phyloP scores from a whole-genome alignment of 2,329 filamentous ascomycete genomes.

The Blastomyces percursus region DNA sequence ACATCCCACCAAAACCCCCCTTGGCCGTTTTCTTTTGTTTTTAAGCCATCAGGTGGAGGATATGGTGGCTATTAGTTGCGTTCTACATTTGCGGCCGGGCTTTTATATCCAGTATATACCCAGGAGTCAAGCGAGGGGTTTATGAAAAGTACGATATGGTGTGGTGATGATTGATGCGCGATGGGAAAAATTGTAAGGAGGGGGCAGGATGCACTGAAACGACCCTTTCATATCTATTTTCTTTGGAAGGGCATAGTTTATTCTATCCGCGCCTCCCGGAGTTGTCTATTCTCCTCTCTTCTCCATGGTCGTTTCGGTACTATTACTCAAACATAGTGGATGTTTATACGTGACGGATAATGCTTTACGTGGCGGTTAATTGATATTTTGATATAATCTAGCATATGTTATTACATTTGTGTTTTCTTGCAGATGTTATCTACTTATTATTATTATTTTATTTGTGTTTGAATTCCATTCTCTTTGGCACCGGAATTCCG shows the following conservation, averaged over 20 bases:
- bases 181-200: background rate
- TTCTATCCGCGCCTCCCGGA: background rate
- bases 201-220: background rate
- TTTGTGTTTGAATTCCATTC: no score
- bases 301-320: background rate
- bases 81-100: background rate
- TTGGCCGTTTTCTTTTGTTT: background rate
- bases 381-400: background rate
- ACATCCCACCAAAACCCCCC: background rate
- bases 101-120: background rate
- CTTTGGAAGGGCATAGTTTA: background rate
- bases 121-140: background rate
- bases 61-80: constrained; percentile 8
- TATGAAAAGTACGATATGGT: background rate
- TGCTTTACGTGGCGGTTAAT: background rate
- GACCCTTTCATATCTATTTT: background rate
- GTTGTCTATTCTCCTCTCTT: background rate
- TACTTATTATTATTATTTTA: background rate
- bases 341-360: background rate
- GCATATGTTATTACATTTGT: background rate
- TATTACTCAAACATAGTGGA: background rate
- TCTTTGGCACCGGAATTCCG: no score
- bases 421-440: background rate
- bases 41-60: constrained; percentile 6
- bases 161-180: background rate